Base-by-base conservation (phyloP, 2,329 filamentous ascomycete genomes). In the Stemphylium beticola region DNA sequence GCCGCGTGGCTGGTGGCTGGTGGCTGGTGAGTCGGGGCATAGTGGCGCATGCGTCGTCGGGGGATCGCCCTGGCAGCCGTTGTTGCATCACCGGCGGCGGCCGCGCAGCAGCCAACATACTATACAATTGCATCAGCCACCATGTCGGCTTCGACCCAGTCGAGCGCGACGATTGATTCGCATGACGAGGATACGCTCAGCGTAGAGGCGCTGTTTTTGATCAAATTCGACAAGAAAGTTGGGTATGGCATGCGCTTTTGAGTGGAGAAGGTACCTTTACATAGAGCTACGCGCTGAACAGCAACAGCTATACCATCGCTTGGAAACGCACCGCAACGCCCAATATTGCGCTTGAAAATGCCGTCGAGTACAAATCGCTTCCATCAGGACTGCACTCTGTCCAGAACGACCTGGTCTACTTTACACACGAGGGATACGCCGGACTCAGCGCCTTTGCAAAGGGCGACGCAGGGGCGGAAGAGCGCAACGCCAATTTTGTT, bases 281-380 rank as follows among this genome's bases (percentile, higher is more conserved):
- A 36, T 31, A 53, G 40, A 53, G 40, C 33, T 37, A 29, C 47
- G 18, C 43, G 34, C 59, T 65, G 49, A 61, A 29, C 32, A 47
- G 9, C 12, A 17, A 36, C 68, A 88, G 86, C 62, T 89, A 89
- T 71, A 96, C 92, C 40, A 89, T 98, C 71, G 86, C 87, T 32
- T 98, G 95, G 95, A 92, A 96, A 75, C 87, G 85, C 62, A 85
- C 88, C 11, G 77, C 86, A 1, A 77, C 86, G 1, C 81, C 86
- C 12, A 87, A 85, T 43, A 83, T 93, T 77, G 82, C 85, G 76
- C 84, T 98, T 43, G 91, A 96, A 65, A 92, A 92, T 50, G 87
- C 90, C 20, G 92, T 97, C 68, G 95, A 99, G 77, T 99, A 92
- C 83, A 98, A 97, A 78, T 96, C 92, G 58, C 83, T 99, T 41